Percentiles rank a stretch among this genome's conserved stretches.
phyloP scores from a whole-genome alignment of 345 rosid genomes.

The Populus nigra region DNA sequence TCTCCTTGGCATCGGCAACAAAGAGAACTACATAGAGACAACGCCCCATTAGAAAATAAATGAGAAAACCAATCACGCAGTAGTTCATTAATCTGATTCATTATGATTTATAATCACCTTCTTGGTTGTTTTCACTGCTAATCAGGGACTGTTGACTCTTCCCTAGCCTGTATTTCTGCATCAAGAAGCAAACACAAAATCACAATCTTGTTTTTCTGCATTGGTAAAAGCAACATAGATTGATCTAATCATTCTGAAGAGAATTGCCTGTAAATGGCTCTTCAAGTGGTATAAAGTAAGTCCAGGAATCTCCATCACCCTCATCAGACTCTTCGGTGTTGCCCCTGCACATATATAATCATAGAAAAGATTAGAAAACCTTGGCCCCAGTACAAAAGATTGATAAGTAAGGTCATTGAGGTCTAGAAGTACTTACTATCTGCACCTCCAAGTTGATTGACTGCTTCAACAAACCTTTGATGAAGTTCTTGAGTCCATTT shows the following conservation, averaged over 20 bases:
- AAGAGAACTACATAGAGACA: constrained; percentile 12
- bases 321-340: constrained; percentile 91
- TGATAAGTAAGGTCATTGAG: neutral
- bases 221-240: constrained; percentile 4
- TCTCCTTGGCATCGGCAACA: constrained; percentile 47
- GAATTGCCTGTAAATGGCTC: constrained; percentile 84
- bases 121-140: constrained; percentile 38
- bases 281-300: constrained; percentile 92
- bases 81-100: neutral
- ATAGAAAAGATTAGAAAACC: constrained; percentile 13
- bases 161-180: constrained; percentile 89
- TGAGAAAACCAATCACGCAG: neutral
- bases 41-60: neutral
- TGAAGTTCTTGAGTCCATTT: constrained; percentile 97
- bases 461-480: constrained; percentile 72
- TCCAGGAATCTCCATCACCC: constrained; percentile 76
- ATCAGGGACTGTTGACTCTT: constrained; percentile 55
- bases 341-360: constrained; percentile 55
- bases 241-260: constrained; percentile 1
- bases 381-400: neutral
- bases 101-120: constrained; percentile 21
- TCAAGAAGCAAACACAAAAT: constrained; percentile 17
- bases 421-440: constrained; percentile 47
- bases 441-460: constrained; percentile 82
- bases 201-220: neutral